Base-by-base conservation (phyloP, 1,284 basidiomycete genomes). In the Bondarzewia mesenterica region DNA sequence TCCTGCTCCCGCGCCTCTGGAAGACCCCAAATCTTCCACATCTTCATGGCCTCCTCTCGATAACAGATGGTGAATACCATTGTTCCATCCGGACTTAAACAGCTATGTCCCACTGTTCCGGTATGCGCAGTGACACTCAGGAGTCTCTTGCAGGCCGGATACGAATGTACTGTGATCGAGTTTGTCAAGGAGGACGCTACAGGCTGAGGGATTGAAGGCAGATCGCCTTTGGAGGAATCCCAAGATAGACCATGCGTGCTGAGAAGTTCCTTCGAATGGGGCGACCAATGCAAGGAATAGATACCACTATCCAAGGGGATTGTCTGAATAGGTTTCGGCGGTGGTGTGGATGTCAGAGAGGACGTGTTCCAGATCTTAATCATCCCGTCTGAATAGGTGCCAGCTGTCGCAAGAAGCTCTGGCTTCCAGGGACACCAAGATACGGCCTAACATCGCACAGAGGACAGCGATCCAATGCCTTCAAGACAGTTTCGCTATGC, bases 391-490 rank as follows among this genome's bases (percentile, higher is more conserved):
- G 75, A 73, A 22, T 77, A 78, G 3, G 80, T 82, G 6, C 83
- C 81, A 7, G 83, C 85, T 1, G 81, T 78, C 1, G 84, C 85
- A 26, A 88, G 71, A 2, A 86, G 64, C 50, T 77, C 78, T 2
- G 75, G 70, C 61, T 85, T 81, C 82, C 84, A 85, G 0, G 85
- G 84, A 57, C 80, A 85, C 85, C 85, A 88, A 0, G 82, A 78
- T 8, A 88, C 64, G 1, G 82, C 83, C 77, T 80, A 44, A 39
- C 18, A 22, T 6, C 21, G 21, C 32, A 8, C 10, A 8, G 10
- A 35, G n/a, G 32, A n/a, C 8, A 35, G 8, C 32, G 32, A n/a
- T 35, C 32, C 8, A n/a, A 35, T 8, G 32, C 32, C 10, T 35
- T 35, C 38, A 40, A 16, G 20, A 40, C 14, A 22, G 8, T 1